phyloP scores from a whole-genome alignment of 495 filamentous ascomycete species.

The Penicillium bialowiezense region DNA sequence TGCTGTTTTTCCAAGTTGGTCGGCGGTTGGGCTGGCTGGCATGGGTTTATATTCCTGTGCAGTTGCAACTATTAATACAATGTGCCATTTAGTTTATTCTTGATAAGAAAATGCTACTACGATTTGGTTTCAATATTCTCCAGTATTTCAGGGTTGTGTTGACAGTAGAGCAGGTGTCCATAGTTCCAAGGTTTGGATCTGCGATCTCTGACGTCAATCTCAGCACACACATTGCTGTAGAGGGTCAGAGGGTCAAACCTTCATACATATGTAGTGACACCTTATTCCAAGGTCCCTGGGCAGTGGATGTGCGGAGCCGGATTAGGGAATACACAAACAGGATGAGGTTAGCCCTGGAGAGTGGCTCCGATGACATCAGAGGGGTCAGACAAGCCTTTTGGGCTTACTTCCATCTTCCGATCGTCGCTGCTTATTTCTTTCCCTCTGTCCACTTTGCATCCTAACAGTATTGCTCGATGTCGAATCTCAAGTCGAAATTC shows the following conservation, averaged over 20 bases:
- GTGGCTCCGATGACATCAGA: background rate
- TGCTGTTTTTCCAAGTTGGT: background rate
- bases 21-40: background rate
- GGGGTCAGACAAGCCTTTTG: background rate
- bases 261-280: too few species aligned
- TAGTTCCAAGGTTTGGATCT: too few species aligned
- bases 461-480: background rate
- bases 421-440: background rate
- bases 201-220: too few species aligned
- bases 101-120: too few species aligned
- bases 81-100: background rate
- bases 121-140: too few species aligned
- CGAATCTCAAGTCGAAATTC: constrained; percentile 37
- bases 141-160: too few species aligned
- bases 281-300: too few species aligned
- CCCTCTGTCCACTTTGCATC: too few species aligned
- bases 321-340: background rate
- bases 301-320: background rate
- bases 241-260: too few species aligned
- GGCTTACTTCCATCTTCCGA: background rate
- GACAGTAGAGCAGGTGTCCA: too few species aligned
- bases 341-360: background rate
- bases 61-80: constrained; percentile 10
- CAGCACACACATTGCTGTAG: background rate
- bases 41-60: background rate